Evolutionary conservation across 129 eudicot genomes (phyloP).

Genomic region (Ambrosia trifida): DNA sequence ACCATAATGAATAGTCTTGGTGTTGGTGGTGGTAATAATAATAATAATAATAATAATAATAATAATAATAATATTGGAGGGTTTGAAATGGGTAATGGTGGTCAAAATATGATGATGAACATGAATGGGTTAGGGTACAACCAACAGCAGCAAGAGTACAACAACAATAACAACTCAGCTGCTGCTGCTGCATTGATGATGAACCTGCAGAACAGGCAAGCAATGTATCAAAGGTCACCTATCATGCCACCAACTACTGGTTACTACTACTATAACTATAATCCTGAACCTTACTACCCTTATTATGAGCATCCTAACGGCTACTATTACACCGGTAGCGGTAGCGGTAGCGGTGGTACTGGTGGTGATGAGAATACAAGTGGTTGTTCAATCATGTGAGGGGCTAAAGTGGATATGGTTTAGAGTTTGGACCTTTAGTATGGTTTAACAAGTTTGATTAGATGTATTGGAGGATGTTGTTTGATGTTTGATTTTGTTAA

Average conservation of each 20-base stretch:
- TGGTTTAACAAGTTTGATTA: slow-evolving; percentile 15
- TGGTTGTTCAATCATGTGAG: slow-evolving; percentile 75
- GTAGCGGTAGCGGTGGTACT: not conserved
- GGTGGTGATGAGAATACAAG: slow-evolving; percentile 54
- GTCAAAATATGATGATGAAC: slow-evolving; percentile 53
- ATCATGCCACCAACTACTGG: slow-evolving; percentile 62
- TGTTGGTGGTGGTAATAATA: slow-evolving; percentile 33
- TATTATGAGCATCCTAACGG: slow-evolving; percentile 30
- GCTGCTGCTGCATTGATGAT: slow-evolving; percentile 60
- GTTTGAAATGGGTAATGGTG: slow-evolving; percentile 32
- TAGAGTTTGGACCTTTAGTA: not conserved
- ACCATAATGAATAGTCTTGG: slow-evolving; percentile 53
- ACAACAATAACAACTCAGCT: slow-evolving; percentile 10
- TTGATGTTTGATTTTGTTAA: slow-evolving; percentile 23
- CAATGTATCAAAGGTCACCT: slow-evolving; percentile 67
- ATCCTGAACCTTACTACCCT: slow-evolving; percentile 42
- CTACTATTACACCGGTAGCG: slow-evolving; percentile 32
- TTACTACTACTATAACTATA: slow-evolving; percentile 51
- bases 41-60: slow-evolving; percentile 14
- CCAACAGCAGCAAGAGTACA: slow-evolving; percentile 39
- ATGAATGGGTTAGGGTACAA: slow-evolving; percentile 42
- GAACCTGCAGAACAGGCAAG: slow-evolving; percentile 66
- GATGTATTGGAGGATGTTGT: slow-evolving; percentile 19
- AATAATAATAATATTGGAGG: slow-evolving; percentile 33
- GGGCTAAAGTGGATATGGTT: slow-evolving; percentile 16